Conservation (phyloP, 1,284 basidiomycete species). For the Tylopilus sp. region DNA sequence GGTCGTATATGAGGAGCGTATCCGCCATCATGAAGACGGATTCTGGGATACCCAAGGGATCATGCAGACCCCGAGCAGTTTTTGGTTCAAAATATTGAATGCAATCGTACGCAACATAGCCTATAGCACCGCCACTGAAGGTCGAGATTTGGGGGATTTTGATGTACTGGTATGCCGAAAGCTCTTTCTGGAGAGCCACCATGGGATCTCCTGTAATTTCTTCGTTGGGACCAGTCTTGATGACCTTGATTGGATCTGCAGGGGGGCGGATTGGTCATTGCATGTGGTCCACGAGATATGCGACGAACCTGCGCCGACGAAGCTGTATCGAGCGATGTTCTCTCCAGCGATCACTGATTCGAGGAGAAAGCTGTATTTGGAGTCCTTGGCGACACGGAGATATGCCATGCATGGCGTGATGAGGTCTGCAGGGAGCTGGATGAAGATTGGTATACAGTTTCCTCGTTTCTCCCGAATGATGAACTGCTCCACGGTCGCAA, state of each 20-base stretch:
- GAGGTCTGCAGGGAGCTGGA: conserved; percentile 92
- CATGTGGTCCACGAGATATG: not conserved
- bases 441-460: conserved; percentile 91
- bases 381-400: conserved; percentile 88
- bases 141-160: conserved; percentile 89
- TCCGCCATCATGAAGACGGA: conserved; percentile 97
- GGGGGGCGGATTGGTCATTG: not conserved
- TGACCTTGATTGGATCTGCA: conserved; percentile 87
- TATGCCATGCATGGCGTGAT: conserved; percentile 98
- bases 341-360: conserved; percentile 93
- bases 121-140: conserved; percentile 97
- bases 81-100: conserved; percentile 97
- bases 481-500: conserved; percentile 67
- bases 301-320: conserved; percentile 88
- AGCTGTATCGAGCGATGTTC: conserved; percentile 91
- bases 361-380: conserved; percentile 89
- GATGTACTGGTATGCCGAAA: conserved; percentile 86
- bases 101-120: conserved; percentile 96
- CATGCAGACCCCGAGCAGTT: conserved; percentile 71
- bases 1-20: conserved; percentile 94
- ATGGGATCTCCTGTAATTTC: conserved; percentile 88
- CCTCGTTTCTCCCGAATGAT: conserved; percentile 77
- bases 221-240: conserved; percentile 86
- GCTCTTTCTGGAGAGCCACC: conserved; percentile 79
- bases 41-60: conserved; percentile 86